Conservation (phyloP, 164 flowering plant species). For the Brasenia schreberi region DNA sequence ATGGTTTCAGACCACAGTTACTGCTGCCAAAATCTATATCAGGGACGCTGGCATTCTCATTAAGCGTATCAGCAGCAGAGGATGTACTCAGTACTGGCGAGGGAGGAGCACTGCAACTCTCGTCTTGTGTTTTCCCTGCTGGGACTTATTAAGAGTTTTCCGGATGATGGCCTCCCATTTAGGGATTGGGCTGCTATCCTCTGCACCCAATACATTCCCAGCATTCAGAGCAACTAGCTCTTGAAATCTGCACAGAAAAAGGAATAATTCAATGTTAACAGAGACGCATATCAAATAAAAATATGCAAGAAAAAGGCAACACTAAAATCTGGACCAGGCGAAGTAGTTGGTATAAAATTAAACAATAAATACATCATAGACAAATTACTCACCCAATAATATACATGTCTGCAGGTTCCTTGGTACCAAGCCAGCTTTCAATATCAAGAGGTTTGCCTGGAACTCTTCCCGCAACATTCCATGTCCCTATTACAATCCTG, state of each 20-base stretch:
- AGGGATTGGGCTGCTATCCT: slow-evolving; percentile 52
- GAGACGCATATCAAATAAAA: too few species aligned
- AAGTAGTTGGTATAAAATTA: too few species aligned
- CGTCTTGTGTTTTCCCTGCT: slow-evolving; percentile 40
- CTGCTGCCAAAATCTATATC: slow-evolving; percentile 15
- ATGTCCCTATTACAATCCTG: slow-evolving; percentile 75
- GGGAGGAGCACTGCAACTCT: slow-evolving; percentile 77
- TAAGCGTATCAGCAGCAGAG: slow-evolving; percentile 47
- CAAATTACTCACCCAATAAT: slow-evolving; percentile 60
- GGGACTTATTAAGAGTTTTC: slow-evolving; percentile 54
- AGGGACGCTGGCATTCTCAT: slow-evolving; percentile 23
- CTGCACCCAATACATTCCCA: slow-evolving; percentile 44
- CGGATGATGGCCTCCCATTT: slow-evolving; percentile 91
- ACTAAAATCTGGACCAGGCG: too few species aligned
- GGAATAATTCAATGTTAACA: too few species aligned
- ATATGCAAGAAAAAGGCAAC: too few species aligned
- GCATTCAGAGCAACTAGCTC: slow-evolving; percentile 44
- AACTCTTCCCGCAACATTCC: slow-evolving; percentile 91
- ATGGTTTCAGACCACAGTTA: not conserved
- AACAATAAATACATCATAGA: not conserved
- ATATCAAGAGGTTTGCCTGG: slow-evolving; percentile 66
- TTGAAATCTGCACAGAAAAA: slow-evolving; percentile 42
- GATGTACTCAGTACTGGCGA: slow-evolving; percentile 73
- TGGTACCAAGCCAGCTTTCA: slow-evolving; percentile 72
- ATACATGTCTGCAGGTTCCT: slow-evolving; percentile 77